phyloP scores from a whole-genome alignment of 164 flowering plant species.

The Sextonia rubra region DNA sequence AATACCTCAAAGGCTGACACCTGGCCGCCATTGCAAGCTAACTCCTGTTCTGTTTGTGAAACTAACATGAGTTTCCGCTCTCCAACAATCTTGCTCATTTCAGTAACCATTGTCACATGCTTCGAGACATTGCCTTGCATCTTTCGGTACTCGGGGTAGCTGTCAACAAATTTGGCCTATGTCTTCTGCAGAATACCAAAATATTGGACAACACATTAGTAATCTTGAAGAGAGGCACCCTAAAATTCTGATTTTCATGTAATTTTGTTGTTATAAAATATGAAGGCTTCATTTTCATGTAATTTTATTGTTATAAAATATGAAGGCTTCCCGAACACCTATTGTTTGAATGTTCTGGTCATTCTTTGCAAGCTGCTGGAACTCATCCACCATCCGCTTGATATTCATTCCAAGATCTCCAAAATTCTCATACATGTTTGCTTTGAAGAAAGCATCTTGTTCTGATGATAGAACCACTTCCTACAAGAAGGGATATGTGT shows the following conservation, averaged over 20 bases:
- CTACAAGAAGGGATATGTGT: conserved; percentile 30
- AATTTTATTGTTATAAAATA: not conserved
- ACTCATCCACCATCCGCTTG: conserved; percentile 94
- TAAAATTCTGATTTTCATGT: not conserved
- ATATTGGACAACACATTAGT: not conserved
- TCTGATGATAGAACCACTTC: conserved; percentile 92
- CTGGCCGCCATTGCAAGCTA: conserved; percentile 98
- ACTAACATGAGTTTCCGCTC: conserved; percentile 90
- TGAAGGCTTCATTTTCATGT: no score
- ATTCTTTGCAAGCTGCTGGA: conserved; percentile 87
- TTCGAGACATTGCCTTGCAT: conserved; percentile 98
- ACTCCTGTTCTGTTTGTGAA: conserved; percentile 92
- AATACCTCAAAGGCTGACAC: conserved; percentile 94
- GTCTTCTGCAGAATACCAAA: conserved; percentile 61
- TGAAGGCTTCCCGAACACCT: conserved; percentile 38
- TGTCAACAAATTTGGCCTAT: conserved; percentile 99
- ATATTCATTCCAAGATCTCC: conserved; percentile 99
- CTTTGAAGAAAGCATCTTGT: conserved; percentile 89
- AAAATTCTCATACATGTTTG: conserved; percentile 95
- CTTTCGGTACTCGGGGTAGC: conserved; percentile 91
- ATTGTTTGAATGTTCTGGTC: conserved; percentile 94
- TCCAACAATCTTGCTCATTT: conserved; percentile 95
- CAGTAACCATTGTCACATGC: conserved; percentile 93
- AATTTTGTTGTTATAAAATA: no score
- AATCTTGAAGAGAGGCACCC: not conserved